Conservation (phyloP, 2,329 filamentous ascomycete species). For the Amphichorda felina region DNA sequence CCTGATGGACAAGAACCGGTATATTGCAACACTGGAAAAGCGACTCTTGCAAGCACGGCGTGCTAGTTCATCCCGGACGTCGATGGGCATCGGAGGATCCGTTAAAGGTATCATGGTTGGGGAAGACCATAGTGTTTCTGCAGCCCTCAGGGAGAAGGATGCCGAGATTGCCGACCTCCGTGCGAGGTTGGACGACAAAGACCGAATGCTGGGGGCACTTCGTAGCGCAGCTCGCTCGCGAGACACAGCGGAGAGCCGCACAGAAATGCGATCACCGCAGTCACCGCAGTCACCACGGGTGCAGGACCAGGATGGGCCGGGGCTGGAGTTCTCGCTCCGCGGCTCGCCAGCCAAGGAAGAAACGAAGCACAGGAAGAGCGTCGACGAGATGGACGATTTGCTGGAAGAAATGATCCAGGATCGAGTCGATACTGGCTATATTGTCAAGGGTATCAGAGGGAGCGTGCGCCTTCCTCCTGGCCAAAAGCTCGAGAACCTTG, state of each 20-base stretch:
- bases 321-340: conserved; percentile 1
- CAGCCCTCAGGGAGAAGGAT: conserved; percentile 76
- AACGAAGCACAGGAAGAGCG: conserved; percentile 52
- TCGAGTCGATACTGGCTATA: conserved; percentile 63
- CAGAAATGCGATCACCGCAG: conserved; percentile 19
- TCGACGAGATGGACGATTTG: conserved; percentile 88
- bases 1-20: conserved; percentile 90
- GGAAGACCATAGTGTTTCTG: conserved; percentile 65
- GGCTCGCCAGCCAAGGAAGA: conserved; percentile 12
- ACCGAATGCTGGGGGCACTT: conserved; percentile 81
- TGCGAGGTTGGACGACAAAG: conserved; percentile 84
- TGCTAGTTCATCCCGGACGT: conserved; percentile 80
- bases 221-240: conserved; percentile 76
- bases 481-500: conserved; percentile 23
- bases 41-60: conserved; percentile 80
- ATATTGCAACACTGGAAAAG: conserved; percentile 89
- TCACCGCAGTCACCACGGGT: conserved; percentile 4
- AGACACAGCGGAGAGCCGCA: conserved; percentile 57
- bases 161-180: conserved; percentile 86
- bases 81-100: conserved; percentile 50
- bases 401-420: conserved; percentile 95
- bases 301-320: background rate
- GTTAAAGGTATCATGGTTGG: conserved; percentile 57
- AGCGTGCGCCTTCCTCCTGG: conserved; percentile 49
- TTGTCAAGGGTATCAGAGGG: conserved; percentile 54